phyloP scores from a whole-genome alignment of 1,284 basidiomycete species.

The Anthracocystis panici-leucophaei region DNA sequence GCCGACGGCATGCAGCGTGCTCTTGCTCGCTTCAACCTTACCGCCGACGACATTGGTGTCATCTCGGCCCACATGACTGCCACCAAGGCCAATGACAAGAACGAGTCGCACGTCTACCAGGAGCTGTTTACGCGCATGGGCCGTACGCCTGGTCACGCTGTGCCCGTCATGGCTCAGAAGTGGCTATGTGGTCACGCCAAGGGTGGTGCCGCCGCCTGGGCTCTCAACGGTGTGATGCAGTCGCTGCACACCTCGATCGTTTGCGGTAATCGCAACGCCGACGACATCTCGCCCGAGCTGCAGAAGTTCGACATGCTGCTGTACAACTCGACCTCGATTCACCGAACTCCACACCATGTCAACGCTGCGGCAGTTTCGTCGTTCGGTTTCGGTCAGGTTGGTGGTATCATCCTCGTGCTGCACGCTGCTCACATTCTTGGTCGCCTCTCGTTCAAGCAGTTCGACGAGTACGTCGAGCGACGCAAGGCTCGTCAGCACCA shows the following conservation, averaged over 20 bases:
- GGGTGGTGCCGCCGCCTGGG: slow-evolving; percentile 85
- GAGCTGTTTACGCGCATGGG: slow-evolving; percentile 88
- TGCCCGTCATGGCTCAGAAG: slow-evolving; percentile 97
- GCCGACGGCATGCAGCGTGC: slow-evolving; percentile 84
- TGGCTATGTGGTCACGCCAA: slow-evolving; percentile 73
- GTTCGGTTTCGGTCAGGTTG: slow-evolving; percentile 96
- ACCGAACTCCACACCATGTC: slow-evolving; percentile 63
- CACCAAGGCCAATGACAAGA: slow-evolving; percentile 97
- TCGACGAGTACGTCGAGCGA: slow-evolving; percentile 78
- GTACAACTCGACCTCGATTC: slow-evolving; percentile 95
- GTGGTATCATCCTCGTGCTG: slow-evolving; percentile 87
- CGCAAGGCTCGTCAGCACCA: slow-evolving; percentile 56
- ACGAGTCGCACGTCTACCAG: slow-evolving; percentile 97
- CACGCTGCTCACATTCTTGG: slow-evolving; percentile 93
- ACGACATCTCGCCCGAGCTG: slow-evolving; percentile 91
- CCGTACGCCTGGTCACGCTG: slow-evolving; percentile 91
- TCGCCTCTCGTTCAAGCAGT: slow-evolving; percentile 79
- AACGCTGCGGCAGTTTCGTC: slow-evolving; percentile 76
- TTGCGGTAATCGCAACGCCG: slow-evolving; percentile 85
- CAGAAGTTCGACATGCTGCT: slow-evolving; percentile 89
- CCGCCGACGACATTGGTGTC: slow-evolving; percentile 84
- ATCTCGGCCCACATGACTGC: slow-evolving; percentile 94
- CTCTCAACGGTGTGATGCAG: slow-evolving; percentile 92
- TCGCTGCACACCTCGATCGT: slow-evolving; percentile 86
- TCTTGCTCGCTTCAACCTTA: slow-evolving; percentile 94